A percentile compares a stretch with the other conserved stretches of the same genome.
Conservation (phyloP, 257 asterid genomes). For the Striga asiatica region DNA sequence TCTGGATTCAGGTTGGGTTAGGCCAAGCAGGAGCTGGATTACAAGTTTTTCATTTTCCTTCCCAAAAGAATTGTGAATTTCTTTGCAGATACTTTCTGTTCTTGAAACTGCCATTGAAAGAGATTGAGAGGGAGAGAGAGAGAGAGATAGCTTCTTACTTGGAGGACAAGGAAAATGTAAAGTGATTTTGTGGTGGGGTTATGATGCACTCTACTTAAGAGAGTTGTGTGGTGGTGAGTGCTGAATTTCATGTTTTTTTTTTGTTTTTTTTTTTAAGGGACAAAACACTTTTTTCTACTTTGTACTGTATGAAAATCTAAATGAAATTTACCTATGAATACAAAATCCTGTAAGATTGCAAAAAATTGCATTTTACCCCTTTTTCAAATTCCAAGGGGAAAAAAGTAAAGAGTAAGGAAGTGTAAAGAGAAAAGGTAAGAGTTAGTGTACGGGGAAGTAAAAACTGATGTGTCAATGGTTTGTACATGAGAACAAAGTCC, state of each 20-base stretch:
- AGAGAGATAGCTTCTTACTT: constrained; percentile 2
- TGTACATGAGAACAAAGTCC: constrained; percentile 14
- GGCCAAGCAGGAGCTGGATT: constrained; percentile 13
- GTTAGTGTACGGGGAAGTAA: constrained; percentile 16
- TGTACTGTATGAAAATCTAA: too few relatives aligned
- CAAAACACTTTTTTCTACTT: too few relatives aligned
- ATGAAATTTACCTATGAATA: too few relatives aligned
- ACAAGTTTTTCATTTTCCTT: constrained; percentile 6
- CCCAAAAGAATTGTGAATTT: constrained; percentile 28
- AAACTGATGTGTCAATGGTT: constrained; percentile 20
- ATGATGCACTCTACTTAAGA: neutral
- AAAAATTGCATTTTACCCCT: too few relatives aligned
- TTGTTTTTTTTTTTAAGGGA: neutral
- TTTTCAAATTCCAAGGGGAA: too few relatives aligned
- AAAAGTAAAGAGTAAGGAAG: constrained; percentile 3
- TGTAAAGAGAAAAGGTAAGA: constrained; percentile 12
- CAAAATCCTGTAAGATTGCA: too few relatives aligned
- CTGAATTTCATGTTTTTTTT: neutral
- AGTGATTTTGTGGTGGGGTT: constrained; percentile 1
- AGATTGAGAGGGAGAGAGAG: neutral
- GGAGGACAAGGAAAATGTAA: constrained; percentile 15
- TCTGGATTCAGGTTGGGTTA: constrained; percentile 30
- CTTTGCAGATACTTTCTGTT: constrained; percentile 28
- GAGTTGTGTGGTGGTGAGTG: constrained; percentile 10
- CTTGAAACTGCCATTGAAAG: constrained; percentile 19